These are phyloP conservation scores for Mycocentrospora acerina DNA, from an alignment of 2,329 filamentous ascomycete species.

Conservation along the genomic window DNA sequence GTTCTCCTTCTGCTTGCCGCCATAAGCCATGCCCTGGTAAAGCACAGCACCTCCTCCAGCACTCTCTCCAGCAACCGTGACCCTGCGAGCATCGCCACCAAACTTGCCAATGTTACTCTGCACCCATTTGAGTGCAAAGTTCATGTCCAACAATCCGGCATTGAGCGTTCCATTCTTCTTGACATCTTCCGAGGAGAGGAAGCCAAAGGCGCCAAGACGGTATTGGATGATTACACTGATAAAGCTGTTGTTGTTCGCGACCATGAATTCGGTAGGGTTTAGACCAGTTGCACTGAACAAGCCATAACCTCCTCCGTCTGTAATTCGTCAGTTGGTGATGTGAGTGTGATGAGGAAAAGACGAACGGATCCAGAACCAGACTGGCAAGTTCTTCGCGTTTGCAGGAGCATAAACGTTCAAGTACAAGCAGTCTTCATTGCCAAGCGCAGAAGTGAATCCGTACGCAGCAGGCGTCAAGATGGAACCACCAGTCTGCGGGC, in stretches of 20 bases:
- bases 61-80: constrained; percentile 63
- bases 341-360: constrained; percentile 1
- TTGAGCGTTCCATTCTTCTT: constrained; percentile 61
- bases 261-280: constrained; percentile 35
- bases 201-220: constrained; percentile 63
- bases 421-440: constrained; percentile 46
- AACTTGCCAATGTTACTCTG: constrained; percentile 56
- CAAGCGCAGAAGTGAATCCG: constrained; percentile 32
- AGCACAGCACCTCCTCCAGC: constrained; percentile 61
- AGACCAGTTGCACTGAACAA: constrained; percentile 32
- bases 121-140: constrained; percentile 62
- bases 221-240: constrained; percentile 65
- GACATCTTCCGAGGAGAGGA: constrained; percentile 60
- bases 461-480: constrained; percentile 28
- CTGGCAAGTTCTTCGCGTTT: constrained; percentile 51
- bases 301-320: constrained; percentile 46
- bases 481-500: constrained; percentile 36
- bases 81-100: constrained; percentile 58
- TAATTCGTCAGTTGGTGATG: constrained; percentile 24
- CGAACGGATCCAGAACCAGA: constrained; percentile 57
- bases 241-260: constrained; percentile 50
- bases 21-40: constrained; percentile 45
- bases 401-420: constrained; percentile 44
- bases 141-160: constrained; percentile 64
- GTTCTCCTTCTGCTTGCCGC: constrained; percentile 33